Evolutionary conservation across 805 yeast species (phyloP).

Genomic region (Candida endomychidarum): DNA sequence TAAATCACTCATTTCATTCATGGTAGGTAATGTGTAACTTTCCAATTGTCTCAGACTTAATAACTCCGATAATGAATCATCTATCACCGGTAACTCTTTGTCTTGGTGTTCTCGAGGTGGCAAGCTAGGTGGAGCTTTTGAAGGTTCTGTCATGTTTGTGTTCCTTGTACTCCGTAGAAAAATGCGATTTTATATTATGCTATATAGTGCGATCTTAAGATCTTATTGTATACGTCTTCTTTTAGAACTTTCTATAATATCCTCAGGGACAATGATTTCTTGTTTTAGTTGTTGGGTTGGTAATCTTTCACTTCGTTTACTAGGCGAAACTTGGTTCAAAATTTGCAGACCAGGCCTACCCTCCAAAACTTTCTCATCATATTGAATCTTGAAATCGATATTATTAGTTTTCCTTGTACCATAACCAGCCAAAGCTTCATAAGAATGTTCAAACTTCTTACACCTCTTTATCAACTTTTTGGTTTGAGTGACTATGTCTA

Average conservation of each 20-base stretch:
- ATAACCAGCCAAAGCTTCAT: background rate
- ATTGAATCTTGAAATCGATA: background rate
- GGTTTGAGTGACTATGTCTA: background rate
- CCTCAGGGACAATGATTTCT: no score
- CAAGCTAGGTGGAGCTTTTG: conserved; percentile 1
- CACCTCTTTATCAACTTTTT: background rate
- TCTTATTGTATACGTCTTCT: background rate
- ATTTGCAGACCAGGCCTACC: no score
- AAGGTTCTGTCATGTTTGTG: conserved; percentile 3
- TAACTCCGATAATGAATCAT: background rate
- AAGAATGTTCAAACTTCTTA: background rate
- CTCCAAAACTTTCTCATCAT: conserved; percentile 1
- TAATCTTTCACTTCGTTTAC: no score
- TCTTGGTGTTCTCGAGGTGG: conserved; percentile 1
- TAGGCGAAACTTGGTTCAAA: no score
- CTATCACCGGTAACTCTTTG: background rate
- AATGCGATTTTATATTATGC: conserved; percentile 4
- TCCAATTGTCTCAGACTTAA: conserved; percentile 20
- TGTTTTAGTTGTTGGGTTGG: no score
- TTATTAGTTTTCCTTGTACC: background rate
- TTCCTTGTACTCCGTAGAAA: background rate
- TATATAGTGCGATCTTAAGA: background rate
- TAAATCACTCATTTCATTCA: conserved; percentile 27
- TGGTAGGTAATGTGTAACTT: conserved; percentile 20
- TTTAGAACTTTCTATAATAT: no score